phyloP scores from a whole-genome alignment of 768 basidiomycete species.

The Leucocoprinus leucothites region DNA sequence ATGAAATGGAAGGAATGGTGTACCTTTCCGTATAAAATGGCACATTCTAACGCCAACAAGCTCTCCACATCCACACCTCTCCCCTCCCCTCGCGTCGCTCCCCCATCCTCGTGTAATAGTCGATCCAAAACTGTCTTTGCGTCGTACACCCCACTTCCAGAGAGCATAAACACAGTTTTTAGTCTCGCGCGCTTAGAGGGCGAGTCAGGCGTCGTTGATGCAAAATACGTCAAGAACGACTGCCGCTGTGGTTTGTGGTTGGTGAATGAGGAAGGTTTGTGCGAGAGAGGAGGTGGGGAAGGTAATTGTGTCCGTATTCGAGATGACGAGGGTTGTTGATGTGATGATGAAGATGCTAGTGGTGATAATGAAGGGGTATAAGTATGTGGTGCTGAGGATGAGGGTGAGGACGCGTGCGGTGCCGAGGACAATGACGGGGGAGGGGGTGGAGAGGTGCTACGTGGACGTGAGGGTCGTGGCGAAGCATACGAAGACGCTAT shows the following conservation, averaged over 20 bases:
- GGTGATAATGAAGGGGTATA: neutral
- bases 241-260: constrained; percentile 17
- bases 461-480: constrained; percentile 16
- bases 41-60: constrained; percentile 66
- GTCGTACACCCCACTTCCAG: constrained; percentile 73
- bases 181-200: constrained; percentile 69
- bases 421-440: neutral
- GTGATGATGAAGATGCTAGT: too few relatives aligned
- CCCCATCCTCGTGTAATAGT: constrained; percentile 25
- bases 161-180: constrained; percentile 75
- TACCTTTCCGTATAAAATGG: constrained; percentile 80
- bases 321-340: too few relatives aligned
- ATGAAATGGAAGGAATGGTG: neutral
- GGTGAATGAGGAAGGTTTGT: neutral
- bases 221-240: constrained; percentile 72
- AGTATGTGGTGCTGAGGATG: neutral
- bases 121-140: constrained; percentile 39
- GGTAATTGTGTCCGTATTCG: constrained; percentile 14
- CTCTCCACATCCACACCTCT: constrained; percentile 31
- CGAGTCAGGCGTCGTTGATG: constrained; percentile 81
- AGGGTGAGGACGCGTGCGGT: neutral
- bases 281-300: constrained; percentile 19
- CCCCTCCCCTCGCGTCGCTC: neutral
- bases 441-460: neutral
- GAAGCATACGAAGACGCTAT: constrained; percentile 54